A percentile compares a stretch with the other conserved stretches of the same genome.
These are phyloP conservation scores for Diaporthe destruens DNA, from an alignment of 2,329 filamentous ascomycete genomes.

Conservation along the genomic window DNA sequence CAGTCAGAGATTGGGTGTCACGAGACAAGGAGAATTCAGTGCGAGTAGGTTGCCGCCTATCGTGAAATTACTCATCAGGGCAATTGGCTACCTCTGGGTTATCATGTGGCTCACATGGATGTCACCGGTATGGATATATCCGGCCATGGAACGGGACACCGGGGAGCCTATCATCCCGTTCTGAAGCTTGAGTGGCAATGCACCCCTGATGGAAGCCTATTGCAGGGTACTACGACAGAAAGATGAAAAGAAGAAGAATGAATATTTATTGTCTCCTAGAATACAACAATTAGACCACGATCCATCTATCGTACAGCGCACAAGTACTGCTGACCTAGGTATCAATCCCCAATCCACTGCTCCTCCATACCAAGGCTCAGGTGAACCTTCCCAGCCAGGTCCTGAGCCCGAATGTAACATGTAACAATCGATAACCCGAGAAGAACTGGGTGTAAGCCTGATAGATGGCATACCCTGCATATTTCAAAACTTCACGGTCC, in stretches of 20 bases:
- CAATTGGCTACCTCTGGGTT: background rate
- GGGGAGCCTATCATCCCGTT: conserved; percentile 11
- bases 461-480: background rate
- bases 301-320: background rate
- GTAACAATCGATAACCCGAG: background rate
- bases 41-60: background rate
- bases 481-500: background rate
- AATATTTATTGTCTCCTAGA: background rate
- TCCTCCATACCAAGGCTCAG: background rate
- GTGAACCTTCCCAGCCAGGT: background rate
- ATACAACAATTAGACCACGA: background rate
- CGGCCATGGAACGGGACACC: conserved; percentile 12
- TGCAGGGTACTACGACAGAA: background rate
- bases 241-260: background rate
- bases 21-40: background rate
- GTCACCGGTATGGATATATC: conserved; percentile 23
- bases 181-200: background rate
- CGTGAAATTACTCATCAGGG: background rate
- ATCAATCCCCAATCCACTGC: too few species aligned
- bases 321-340: background rate
- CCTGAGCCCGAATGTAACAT: background rate
- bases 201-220: background rate
- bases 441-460: background rate
- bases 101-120: conserved; percentile 10
- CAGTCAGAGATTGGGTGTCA: background rate